Evolutionary conservation across 179 eudicot species (phyloP), one percentile per base, ranked within the genome.

Genomic region (Corrigiola litoralis): DNA sequence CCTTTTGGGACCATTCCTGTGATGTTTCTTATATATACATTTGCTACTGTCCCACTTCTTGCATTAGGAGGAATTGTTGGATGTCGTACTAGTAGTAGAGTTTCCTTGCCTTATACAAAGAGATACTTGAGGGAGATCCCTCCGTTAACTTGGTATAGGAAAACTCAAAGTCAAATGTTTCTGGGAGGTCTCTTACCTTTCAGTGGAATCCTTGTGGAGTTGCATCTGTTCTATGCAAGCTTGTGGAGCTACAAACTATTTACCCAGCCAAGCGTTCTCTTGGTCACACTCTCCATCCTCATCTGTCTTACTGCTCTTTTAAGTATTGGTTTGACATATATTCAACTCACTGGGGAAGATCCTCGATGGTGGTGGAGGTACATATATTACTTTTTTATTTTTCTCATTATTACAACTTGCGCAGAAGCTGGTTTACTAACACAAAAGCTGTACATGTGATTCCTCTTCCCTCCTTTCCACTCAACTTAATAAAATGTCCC

Each of bases 361-460:
- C 84, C 80, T 76, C 80, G 84, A 45, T 90, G 95, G 97, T 77
- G 87, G 87, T 90, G 97, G 97, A 83, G 95, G 95, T 90, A 87
- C 34, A 12, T 55, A 14, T 65, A 17, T 12, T 10, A n/a, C 9
- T 36, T 5, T 12, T 3, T 59, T 38, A n/a, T 11, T 29, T 18
- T 57, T 34, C 18, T 32, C 1, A 31, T 56, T 6, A 21, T 0
- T 37, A 23, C 18, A 18, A 56, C 33, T 32, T 20, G 18, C 12
- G 31, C 46, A 9, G 13, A 42, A 42, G 46, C 10, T 41, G 9
- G n/a, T 10, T 13, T 10, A 41, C n/a, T 1, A 17, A 41, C 16
- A 1, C 12, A 41, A 41, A 41, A 4, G n/a, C n/a, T n/a, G n/a
- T n/a, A n/a, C n/a, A n/a, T n/a, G n/a, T n/a, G n/a, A n/a, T 38